Base-by-base conservation (phyloP, 2,329 filamentous ascomycete genomes). In the Cladosporium sp. region DNA sequence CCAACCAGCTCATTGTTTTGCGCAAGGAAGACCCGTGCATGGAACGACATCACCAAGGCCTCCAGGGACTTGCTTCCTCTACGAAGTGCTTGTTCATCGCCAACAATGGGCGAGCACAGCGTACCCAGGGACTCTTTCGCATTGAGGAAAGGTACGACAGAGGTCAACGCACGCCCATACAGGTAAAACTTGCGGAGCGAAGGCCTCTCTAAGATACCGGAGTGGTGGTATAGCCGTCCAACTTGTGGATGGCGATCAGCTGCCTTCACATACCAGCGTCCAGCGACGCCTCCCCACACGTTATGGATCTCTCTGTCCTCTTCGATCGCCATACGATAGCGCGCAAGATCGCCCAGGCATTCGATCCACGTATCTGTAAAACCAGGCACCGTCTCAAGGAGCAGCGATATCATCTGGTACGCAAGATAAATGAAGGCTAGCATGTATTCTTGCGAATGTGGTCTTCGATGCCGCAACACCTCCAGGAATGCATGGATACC, bases 351-450 rank as follows among this genome's bases (percentile, higher is more conserved):
- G 0, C 93, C 93, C 0, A 97, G 75, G 54, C 92, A 97, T 63
- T 97, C 93, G 8, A 96, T 90, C 93, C 93, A 97, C 0, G 90
- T 96, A 58, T 94, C 89, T 53, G 89, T 83, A 63, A 96, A 97
- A 0, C 83, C 80, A 0, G 89, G 86, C 0, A 96, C 90, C 0
- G 90, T 96, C 66, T 97, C 93, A 59, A 91, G 89, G 0, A 97
- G 73, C 0, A 97, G 73, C 0, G 90, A 88, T 82, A 97, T 90
- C 84, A 96, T 95, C 2, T 88, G 88, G 62, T 97, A 97, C 0
- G 91, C 88, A 15, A 93, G 73, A 61, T 95, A 95, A 0, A 97
- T 91, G 56, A 96, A 97, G 0, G 86, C 85, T 0, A 96, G 76
- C 91, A 97, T 97, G 56, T 95, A 89, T 50, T 97, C 92, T 0